Conservation (phyloP, 805 yeast species). For the Wickerhamiella slavikovae region DNA sequence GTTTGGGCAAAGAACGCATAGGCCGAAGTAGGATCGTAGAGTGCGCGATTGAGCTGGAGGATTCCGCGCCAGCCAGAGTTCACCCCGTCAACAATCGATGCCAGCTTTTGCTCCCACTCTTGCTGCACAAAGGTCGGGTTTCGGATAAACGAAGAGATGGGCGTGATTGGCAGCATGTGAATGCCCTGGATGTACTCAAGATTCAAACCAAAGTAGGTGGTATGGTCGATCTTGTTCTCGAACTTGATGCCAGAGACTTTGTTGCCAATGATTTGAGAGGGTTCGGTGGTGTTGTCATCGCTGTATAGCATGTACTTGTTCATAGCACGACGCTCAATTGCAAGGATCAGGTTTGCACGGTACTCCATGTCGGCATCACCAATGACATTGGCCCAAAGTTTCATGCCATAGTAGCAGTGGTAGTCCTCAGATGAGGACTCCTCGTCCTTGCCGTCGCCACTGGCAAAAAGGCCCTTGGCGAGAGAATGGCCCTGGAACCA, state of each 20-base stretch:
- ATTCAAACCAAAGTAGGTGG: constrained; percentile 47
- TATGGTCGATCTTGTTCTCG: constrained; percentile 53
- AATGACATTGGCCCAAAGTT: constrained; percentile 42
- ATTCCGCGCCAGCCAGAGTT: constrained; percentile 48
- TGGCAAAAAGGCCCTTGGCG: constrained; percentile 46
- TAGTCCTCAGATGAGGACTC: constrained; percentile 56
- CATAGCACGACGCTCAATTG: constrained; percentile 33
- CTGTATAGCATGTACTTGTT: constrained; percentile 32
- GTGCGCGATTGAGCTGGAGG: constrained; percentile 47
- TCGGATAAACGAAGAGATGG: constrained; percentile 36
- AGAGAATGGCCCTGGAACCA: constrained; percentile 59
- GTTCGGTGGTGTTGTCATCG: constrained; percentile 29
- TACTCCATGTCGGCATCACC: constrained; percentile 32
- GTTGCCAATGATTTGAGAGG: constrained; percentile 30
- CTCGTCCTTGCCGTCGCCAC: constrained; percentile 51
- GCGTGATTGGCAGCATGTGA: constrained; percentile 57
- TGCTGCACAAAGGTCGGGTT: constrained; percentile 27
- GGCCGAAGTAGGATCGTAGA: constrained; percentile 41
- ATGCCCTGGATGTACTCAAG: constrained; percentile 55
- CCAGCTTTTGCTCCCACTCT: constrained; percentile 38
- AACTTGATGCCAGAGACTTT: constrained; percentile 49
- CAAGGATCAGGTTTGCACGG: constrained; percentile 37
- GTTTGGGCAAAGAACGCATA: constrained; percentile 35
- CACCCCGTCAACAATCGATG: constrained; percentile 21
- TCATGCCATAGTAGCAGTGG: constrained; percentile 46